A percentile compares a stretch with the other conserved stretches of the same genome.
Evolutionary conservation across 2,329 filamentous ascomycete genomes (phyloP).

Genomic region (Hypoxylon sp.): DNA sequence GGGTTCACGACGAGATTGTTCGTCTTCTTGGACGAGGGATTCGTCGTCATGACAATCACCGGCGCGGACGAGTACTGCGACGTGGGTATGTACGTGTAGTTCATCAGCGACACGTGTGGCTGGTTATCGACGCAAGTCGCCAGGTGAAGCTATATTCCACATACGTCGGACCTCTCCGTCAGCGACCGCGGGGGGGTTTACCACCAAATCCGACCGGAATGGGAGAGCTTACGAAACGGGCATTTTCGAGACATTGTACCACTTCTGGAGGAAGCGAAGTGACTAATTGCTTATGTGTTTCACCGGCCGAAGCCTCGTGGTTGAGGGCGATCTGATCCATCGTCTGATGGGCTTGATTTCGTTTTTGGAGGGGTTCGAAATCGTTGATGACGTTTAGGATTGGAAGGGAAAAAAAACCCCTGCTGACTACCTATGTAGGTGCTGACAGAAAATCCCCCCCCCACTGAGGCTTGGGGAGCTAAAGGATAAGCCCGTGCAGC

Average conservation of each 20-base stretch:
- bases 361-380: conserved; percentile 18
- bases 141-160: conserved; percentile 90
- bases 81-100: conserved; percentile 93
- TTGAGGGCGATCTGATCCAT: conserved; percentile 76
- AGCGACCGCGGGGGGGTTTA: no score
- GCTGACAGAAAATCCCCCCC: conserved; percentile 12
- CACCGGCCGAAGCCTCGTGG: conserved; percentile 77
- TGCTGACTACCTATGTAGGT: conserved; percentile 18
- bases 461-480: conserved; percentile 25
- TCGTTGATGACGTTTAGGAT: conserved; percentile 7
- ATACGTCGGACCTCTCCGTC: conserved; percentile 11
- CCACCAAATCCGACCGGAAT: no score
- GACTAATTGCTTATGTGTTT: conserved; percentile 75
- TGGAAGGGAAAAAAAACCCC: conserved; percentile 23
- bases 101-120: conserved; percentile 97
- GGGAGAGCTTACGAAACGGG: conserved; percentile 80
- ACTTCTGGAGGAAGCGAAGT: conserved; percentile 82
- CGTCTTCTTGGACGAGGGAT: conserved; percentile 79
- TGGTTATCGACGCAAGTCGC: conserved; percentile 85
- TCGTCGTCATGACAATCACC: conserved; percentile 96
- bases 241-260: conserved; percentile 89
- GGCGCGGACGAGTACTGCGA: conserved; percentile 74
- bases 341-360: conserved; percentile 19
- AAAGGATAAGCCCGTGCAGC: no score
- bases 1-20: conserved; percentile 85